Evolutionary conservation across 768 basidiomycete genomes (phyloP).

Genomic region (Phallus indusiatus): DNA sequence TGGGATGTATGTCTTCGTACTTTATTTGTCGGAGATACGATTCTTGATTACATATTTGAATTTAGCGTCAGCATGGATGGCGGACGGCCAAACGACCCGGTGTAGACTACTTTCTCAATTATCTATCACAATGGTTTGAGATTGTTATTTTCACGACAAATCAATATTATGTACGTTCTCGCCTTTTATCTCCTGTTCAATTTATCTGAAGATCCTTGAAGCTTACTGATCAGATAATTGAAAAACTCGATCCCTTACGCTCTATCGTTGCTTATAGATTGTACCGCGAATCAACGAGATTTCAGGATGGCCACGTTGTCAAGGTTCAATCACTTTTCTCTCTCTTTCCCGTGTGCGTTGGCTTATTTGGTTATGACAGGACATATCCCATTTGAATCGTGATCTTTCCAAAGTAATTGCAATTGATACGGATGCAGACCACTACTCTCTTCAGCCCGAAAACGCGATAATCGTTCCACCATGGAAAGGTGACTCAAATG

Average conservation of each 20-base stretch:
- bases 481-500: slow-evolving; percentile 74
- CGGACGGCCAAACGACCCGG: slow-evolving; percentile 96
- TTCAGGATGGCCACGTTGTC: slow-evolving; percentile 71
- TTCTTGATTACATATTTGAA: background rate
- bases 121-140: slow-evolving; percentile 97
- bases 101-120: slow-evolving; percentile 95
- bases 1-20: slow-evolving; percentile 76
- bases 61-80: slow-evolving; percentile 88
- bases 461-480: slow-evolving; percentile 77
- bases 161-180: slow-evolving; percentile 68
- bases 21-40: background rate
- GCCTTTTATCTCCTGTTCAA: background rate
- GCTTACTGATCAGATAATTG: slow-evolving; percentile 82
- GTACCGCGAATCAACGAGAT: slow-evolving; percentile 88
- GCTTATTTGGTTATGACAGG: slow-evolving; percentile 31
- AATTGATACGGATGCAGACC: slow-evolving; percentile 78
- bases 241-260: slow-evolving; percentile 90
- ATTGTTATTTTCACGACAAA: slow-evolving; percentile 93
- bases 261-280: slow-evolving; percentile 84
- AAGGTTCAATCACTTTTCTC: slow-evolving; percentile 43
- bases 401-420: slow-evolving; percentile 84
- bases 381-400: slow-evolving; percentile 90
- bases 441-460: slow-evolving; percentile 71
- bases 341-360: background rate
- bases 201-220: slow-evolving; percentile 22